Evolutionary conservation across 2,329 filamentous ascomycete genomes (phyloP).

Genomic region (Fusarium newnesense): DNA sequence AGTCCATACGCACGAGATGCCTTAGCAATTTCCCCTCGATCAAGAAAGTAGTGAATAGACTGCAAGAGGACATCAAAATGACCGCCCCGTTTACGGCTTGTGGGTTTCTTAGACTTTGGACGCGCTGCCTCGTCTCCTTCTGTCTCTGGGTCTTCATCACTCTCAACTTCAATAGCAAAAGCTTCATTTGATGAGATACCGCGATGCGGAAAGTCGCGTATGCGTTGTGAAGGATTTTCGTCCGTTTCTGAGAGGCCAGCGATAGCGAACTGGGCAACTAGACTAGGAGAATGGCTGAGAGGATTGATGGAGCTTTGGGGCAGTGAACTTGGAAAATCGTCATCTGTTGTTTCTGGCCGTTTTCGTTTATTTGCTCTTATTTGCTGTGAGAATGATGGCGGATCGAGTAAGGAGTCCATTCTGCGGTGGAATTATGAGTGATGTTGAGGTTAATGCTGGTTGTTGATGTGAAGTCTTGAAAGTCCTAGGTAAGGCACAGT

Average conservation of each 20-base stretch:
- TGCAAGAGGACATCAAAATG: constrained; percentile 76
- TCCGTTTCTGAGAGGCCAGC: constrained; percentile 64
- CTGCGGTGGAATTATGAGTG: background rate
- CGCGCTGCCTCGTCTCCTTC: constrained; percentile 14
- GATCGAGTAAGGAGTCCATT: constrained; percentile 36
- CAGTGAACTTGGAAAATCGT: constrained; percentile 36
- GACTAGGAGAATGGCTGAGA: constrained; percentile 62
- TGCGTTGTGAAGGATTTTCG: constrained; percentile 52
- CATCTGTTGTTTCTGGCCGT: background rate
- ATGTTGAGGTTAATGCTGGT: background rate
- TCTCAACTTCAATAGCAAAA: constrained; percentile 28
- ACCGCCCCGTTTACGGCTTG: constrained; percentile 37
- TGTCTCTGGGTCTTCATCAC: constrained; percentile 33
- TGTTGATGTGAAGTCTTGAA: constrained; percentile 6
- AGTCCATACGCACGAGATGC: constrained; percentile 81
- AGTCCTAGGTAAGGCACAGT: background rate
- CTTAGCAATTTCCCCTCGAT: constrained; percentile 74
- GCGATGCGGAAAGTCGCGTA: constrained; percentile 64
- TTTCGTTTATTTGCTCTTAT: constrained; percentile 38
- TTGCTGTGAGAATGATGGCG: constrained; percentile 34
- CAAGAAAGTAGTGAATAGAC: constrained; percentile 77
- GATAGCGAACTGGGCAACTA: constrained; percentile 62
- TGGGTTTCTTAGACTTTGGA: constrained; percentile 21
- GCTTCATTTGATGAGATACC: constrained; percentile 26
- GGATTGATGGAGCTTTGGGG: constrained; percentile 60